These are phyloP conservation scores for Penicillium griseofulvum DNA, from an alignment of 2,329 filamentous ascomycete genomes.

Conservation along the genomic window DNA sequence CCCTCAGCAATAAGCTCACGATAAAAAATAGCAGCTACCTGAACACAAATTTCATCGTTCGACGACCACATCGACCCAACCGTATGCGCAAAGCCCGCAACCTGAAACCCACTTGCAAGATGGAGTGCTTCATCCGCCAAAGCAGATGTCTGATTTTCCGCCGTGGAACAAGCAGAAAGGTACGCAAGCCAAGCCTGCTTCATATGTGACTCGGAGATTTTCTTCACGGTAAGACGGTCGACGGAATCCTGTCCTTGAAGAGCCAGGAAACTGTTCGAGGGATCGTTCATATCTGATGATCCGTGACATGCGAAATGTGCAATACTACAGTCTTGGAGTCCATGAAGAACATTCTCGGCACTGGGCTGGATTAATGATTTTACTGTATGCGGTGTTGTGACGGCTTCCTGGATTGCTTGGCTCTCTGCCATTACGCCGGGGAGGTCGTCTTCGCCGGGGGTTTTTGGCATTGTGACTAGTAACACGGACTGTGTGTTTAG, in stretches of 20 bases:
- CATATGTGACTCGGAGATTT: background rate
- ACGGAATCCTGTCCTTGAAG: background rate
- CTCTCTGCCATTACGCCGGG: background rate
- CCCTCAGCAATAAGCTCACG: background rate
- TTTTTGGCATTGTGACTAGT: background rate
- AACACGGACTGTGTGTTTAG: background rate
- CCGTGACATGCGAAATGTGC: background rate
- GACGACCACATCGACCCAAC: constrained; percentile 35
- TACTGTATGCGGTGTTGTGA: background rate
- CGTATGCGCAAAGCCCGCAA: constrained; percentile 37
- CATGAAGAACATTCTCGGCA: no score
- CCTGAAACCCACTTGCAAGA: constrained; percentile 37
- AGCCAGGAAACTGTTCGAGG: background rate
- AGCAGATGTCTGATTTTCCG: constrained; percentile 20
- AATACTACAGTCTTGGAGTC: background rate
- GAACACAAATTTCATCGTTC: constrained; percentile 22
- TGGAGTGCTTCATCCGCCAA: constrained; percentile 37
- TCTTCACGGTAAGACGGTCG: background rate
- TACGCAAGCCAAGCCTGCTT: constrained; percentile 29
- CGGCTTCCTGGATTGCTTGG: background rate
- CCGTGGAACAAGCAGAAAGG: constrained; percentile 41
- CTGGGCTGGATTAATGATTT: no score
- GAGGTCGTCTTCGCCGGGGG: background rate
- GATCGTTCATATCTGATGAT: background rate
- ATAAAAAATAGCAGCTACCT: constrained; percentile 16